A percentile compares a stretch with the other conserved stretches of the same genome.
Conservation (phyloP, 225 moss, liverwort and hornwort species). For the Ulota crispa region DNA sequence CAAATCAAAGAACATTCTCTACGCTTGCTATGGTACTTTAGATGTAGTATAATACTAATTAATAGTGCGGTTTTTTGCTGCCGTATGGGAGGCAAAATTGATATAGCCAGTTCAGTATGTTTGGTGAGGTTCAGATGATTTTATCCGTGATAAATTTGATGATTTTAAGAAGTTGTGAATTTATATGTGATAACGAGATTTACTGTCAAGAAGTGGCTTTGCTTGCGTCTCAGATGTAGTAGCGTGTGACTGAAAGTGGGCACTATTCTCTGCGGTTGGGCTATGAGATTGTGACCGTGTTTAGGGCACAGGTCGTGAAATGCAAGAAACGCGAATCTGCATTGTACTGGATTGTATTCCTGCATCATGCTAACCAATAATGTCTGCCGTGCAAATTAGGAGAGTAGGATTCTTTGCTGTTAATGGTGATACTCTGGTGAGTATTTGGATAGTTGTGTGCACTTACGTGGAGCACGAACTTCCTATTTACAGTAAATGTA, state of each 20-base stretch:
- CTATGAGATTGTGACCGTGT: slow-evolving; percentile 3
- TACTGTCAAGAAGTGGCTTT: background rate
- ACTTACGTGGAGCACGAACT: background rate
- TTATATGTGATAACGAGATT: background rate
- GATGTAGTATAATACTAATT: background rate
- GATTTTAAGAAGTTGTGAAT: background rate
- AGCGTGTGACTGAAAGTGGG: slow-evolving; percentile 13
- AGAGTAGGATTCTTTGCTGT: background rate
- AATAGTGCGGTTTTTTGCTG: background rate
- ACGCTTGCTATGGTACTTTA: slow-evolving; percentile 16
- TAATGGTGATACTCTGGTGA: background rate
- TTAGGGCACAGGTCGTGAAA: slow-evolving; percentile 16
- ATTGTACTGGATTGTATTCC: background rate
- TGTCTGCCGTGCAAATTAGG: background rate
- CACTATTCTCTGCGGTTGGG: slow-evolving; percentile 1
- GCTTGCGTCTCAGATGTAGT: slow-evolving; percentile 2
- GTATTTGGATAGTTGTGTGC: slow-evolving; percentile 1
- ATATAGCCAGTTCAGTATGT: slow-evolving; percentile 6
- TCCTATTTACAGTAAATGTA: background rate
- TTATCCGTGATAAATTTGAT: background rate
- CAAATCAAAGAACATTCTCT: slow-evolving; percentile 5
- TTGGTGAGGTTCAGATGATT: background rate
- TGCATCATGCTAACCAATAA: background rate
- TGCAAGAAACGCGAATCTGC: slow-evolving; percentile 11
- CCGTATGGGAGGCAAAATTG: background rate